Conservation (phyloP, 441 rosid genomes). For the Euphorbia corollata region DNA sequence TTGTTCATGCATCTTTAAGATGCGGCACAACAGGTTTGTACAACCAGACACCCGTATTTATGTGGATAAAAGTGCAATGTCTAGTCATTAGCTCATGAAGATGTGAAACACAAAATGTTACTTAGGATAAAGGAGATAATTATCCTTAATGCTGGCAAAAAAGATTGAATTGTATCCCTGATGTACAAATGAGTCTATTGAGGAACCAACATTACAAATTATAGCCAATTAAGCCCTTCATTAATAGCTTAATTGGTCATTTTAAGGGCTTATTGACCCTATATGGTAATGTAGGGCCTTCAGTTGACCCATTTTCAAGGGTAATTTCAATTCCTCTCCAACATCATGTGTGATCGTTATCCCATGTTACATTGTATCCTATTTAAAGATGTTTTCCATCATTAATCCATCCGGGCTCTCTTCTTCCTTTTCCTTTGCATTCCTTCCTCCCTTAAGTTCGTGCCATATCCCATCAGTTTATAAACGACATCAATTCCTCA, state of each 20-base stretch:
- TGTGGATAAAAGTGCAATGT: not conserved
- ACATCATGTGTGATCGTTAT: too few relatives aligned
- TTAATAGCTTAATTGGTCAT: too few relatives aligned
- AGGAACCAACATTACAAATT: too few relatives aligned
- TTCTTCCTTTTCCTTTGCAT: not conserved
- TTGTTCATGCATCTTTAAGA: constrained; percentile 74
- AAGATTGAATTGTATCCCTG: too few relatives aligned
- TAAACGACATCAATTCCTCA: not conserved
- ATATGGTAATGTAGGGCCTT: too few relatives aligned
- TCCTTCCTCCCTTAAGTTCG: not conserved
- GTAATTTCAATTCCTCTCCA: too few relatives aligned
- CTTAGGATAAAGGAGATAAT: too few relatives aligned
- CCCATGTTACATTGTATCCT: not conserved
- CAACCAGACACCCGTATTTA: not conserved
- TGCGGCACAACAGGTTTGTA: constrained; percentile 72
- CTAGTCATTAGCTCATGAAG: not conserved
- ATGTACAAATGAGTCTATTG: too few relatives aligned
- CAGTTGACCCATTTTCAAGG: too few relatives aligned
- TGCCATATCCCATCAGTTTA: not conserved
- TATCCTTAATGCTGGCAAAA: too few relatives aligned
- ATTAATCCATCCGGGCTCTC: not conserved
- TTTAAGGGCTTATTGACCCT: too few relatives aligned
- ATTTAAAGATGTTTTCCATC: not conserved
- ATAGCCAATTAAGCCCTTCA: too few relatives aligned
- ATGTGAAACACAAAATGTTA: not conserved